These are phyloP conservation scores for Dianthus caryophyllus DNA, from an alignment of 148 eudicot species.

Conservation along the genomic window DNA sequence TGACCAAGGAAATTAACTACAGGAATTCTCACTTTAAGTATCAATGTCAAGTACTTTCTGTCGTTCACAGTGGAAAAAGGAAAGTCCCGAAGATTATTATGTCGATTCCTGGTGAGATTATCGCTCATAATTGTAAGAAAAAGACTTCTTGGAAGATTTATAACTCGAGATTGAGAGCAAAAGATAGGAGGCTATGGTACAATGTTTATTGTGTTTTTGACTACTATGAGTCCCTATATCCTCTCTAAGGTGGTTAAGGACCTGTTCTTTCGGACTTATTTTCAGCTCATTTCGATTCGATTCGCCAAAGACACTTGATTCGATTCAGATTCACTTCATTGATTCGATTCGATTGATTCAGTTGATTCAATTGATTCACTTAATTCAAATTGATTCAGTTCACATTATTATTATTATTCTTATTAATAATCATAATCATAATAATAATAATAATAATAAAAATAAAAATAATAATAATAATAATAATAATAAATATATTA, in stretches of 20 bases:
- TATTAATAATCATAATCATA: too few relatives aligned
- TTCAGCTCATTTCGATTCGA: too few relatives aligned
- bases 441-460: too few relatives aligned
- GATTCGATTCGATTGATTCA: too few relatives aligned
- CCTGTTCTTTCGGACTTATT: too few relatives aligned
- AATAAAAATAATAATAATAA: too few relatives aligned
- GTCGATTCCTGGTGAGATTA: constrained; percentile 24
- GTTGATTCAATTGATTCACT: too few relatives aligned
- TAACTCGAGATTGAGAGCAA: constrained; percentile 2
- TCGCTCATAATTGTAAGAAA: constrained; percentile 21
- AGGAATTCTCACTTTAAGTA: constrained; percentile 4
- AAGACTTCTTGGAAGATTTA: constrained; percentile 15
- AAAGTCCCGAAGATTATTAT: constrained; percentile 17
- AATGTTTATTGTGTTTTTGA: constrained; percentile 17
- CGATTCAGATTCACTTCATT: too few relatives aligned
- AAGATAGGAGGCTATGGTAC: constrained; percentile 22
- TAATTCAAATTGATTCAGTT: too few relatives aligned
- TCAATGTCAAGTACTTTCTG: constrained; percentile 21
- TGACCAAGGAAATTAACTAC: constrained; percentile 11
- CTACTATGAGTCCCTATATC: constrained; percentile 15
- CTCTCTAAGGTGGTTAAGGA: background rate
- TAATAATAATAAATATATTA: too few relatives aligned
- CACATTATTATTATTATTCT: too few relatives aligned
- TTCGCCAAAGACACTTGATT: too few relatives aligned
- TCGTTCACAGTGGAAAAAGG: constrained; percentile 6